Conservation (phyloP, 192 early-diverging fungal genomes). For the Linnemannia zychae region DNA sequence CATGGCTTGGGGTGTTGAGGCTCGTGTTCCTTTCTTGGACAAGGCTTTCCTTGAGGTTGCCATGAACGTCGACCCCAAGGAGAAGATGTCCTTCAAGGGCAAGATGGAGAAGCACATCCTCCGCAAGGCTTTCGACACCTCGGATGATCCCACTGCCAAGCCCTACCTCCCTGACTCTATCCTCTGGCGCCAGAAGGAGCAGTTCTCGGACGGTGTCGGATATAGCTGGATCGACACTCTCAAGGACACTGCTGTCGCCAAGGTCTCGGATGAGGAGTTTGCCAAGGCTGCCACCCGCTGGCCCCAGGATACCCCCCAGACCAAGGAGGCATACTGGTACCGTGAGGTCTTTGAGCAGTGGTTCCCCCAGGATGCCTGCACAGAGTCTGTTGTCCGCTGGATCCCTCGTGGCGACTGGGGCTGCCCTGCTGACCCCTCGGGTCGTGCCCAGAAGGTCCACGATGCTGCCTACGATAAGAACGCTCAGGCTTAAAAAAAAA, state of each 20-base stretch:
- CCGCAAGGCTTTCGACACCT: constrained; percentile 96
- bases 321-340: constrained; percentile 98
- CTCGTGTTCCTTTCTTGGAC: constrained; percentile 98
- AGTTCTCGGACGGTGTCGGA: constrained; percentile 98
- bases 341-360: constrained; percentile 92
- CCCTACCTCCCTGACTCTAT: constrained; percentile 92
- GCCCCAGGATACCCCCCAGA: constrained; percentile 91
- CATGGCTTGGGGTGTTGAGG: constrained; percentile 99
- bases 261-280: constrained; percentile 86
- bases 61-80: constrained; percentile 88
- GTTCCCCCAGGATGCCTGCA: constrained; percentile 94
- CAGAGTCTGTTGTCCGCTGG: constrained; percentile 94
- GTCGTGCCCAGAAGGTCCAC: constrained; percentile 96
- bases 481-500: constrained; percentile 13
- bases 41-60: constrained; percentile 91
- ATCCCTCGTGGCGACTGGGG: constrained; percentile 98
- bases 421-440: constrained; percentile 96
- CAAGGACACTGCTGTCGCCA: constrained; percentile 76
- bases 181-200: constrained; percentile 99
- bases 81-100: constrained; percentile 83
- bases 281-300: constrained; percentile 76
- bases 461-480: constrained; percentile 72
- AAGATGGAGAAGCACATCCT: constrained; percentile 96
- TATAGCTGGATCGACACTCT: constrained; percentile 99
- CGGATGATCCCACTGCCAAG: constrained; percentile 70